phyloP scores from a whole-genome alignment of 2,329 filamentous ascomycete genomes.

The Fusarium tupiense region DNA sequence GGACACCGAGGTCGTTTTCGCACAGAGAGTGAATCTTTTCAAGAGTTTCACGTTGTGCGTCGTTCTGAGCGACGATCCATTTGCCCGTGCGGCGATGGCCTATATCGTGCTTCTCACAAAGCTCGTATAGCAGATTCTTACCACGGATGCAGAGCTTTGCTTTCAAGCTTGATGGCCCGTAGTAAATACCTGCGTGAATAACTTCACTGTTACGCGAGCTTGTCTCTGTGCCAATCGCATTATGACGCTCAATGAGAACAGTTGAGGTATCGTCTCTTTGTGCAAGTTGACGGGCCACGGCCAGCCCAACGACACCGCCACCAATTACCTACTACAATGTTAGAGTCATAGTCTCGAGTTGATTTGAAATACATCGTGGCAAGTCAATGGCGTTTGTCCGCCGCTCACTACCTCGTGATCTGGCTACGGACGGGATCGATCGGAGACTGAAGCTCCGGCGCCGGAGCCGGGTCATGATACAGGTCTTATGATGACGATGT shows the following conservation, averaged over 20 bases:
- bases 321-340: conserved; percentile 60
- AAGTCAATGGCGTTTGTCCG: neutral
- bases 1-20: conserved; percentile 60
- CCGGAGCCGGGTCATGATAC: conserved; percentile 18
- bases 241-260: conserved; percentile 83
- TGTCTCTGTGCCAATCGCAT: conserved; percentile 81
- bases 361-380: neutral
- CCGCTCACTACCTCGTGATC: conserved; percentile 3
- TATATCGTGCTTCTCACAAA: conserved; percentile 75
- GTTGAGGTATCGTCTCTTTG: conserved; percentile 70
- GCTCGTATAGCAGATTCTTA: conserved; percentile 78
- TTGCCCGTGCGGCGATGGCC: conserved; percentile 82
- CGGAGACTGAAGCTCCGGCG: conserved; percentile 6
- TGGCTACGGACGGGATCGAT: conserved; percentile 1
- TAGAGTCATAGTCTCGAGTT: neutral
- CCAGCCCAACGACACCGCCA: conserved; percentile 78
- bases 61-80: conserved; percentile 92
- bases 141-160: conserved; percentile 84
- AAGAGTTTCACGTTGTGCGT: conserved; percentile 71
- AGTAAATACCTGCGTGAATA: conserved; percentile 95
- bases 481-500: conserved; percentile 1
- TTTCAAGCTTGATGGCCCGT: conserved; percentile 80
- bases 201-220: conserved; percentile 94
- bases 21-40: conserved; percentile 61
- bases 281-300: conserved; percentile 79